These are phyloP conservation scores for barrel medic (Medicago truncatula) DNA, from an alignment of 306 rosid species.

Conservation along the genomic window DNA sequence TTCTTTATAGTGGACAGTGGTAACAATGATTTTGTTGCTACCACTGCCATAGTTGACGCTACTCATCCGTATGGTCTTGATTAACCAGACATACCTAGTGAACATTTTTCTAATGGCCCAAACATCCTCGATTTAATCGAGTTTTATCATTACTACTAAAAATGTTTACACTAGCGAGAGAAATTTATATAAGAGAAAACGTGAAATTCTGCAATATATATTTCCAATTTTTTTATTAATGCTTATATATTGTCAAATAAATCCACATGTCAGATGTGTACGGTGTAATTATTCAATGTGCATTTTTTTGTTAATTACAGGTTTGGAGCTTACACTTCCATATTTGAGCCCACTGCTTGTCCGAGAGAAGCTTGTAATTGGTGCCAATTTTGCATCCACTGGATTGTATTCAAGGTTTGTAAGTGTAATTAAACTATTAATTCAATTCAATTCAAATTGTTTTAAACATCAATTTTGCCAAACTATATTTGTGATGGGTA, in stretches of 20 bases:
- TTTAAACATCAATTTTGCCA: no score
- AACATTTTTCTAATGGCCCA: slow-evolving; percentile 64
- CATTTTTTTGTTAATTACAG: slow-evolving; percentile 39
- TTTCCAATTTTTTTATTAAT: no score
- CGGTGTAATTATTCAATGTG: not conserved
- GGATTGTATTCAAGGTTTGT: slow-evolving; percentile 89
- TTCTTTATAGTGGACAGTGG: slow-evolving; percentile 83
- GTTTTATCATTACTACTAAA: not conserved
- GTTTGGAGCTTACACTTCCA: slow-evolving; percentile 71
- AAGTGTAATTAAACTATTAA: slow-evolving; percentile 33
- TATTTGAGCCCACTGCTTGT: slow-evolving; percentile 71
- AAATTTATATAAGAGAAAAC: no score
- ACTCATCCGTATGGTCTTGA: slow-evolving; percentile 87
- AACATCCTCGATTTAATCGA: slow-evolving; percentile 41
- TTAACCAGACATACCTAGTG: slow-evolving; percentile 71
- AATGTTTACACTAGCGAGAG: no score
- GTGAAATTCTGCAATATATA: no score
- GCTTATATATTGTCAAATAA: not conserved
- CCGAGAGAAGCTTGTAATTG: slow-evolving; percentile 65
- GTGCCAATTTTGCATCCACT: slow-evolving; percentile 92
- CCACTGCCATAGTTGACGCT: slow-evolving; percentile 83
- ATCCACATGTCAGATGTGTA: not conserved
- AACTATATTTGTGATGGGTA: no score
- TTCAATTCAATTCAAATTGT: not conserved
- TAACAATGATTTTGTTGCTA: slow-evolving; percentile 78